phyloP scores from a whole-genome alignment of 2,329 filamentous ascomycete species.

The Dothistroma septosporum region DNA sequence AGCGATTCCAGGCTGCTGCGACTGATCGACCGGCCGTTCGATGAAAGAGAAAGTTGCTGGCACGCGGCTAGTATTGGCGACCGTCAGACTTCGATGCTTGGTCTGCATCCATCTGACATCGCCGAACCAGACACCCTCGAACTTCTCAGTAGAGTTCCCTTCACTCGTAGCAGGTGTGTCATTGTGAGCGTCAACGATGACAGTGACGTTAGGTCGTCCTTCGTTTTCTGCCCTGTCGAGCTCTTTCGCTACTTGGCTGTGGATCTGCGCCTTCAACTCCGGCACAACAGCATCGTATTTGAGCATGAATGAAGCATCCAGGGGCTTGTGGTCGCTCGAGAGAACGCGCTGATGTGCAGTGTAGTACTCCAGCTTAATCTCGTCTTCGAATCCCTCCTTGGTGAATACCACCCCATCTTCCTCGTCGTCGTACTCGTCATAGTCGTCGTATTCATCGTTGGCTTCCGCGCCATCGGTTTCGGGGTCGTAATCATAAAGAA shows the following conservation, averaged over 20 bases:
- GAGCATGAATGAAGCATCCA: slow-evolving; percentile 76
- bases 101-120: slow-evolving; percentile 64
- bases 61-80: slow-evolving; percentile 88
- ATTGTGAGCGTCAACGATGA: slow-evolving; percentile 66
- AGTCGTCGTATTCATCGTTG: slow-evolving; percentile 53
- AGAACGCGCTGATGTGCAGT: slow-evolving; percentile 82
- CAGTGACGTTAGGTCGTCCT: slow-evolving; percentile 62
- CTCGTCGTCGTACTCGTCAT: slow-evolving; percentile 45
- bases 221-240: slow-evolving; percentile 92
- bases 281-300: slow-evolving; percentile 84
- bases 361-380: slow-evolving; percentile 63
- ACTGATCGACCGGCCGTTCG: slow-evolving; percentile 58
- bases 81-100: slow-evolving; percentile 65
- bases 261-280: slow-evolving; percentile 75
- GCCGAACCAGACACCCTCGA: slow-evolving; percentile 70
- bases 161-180: slow-evolving; percentile 29
- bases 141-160: slow-evolving; percentile 30
- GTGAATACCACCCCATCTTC: slow-evolving; percentile 52
- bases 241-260: slow-evolving; percentile 81
- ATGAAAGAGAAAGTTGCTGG: slow-evolving; percentile 76
- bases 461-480: slow-evolving; percentile 64
- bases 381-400: slow-evolving; percentile 56
- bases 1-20: slow-evolving; percentile 40
- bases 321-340: slow-evolving; percentile 93
- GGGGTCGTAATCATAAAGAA: slow-evolving; percentile 87